Evolutionary conservation across 2,329 filamentous ascomycete genomes (phyloP).

Genomic region (Alternaria consortialis): DNA sequence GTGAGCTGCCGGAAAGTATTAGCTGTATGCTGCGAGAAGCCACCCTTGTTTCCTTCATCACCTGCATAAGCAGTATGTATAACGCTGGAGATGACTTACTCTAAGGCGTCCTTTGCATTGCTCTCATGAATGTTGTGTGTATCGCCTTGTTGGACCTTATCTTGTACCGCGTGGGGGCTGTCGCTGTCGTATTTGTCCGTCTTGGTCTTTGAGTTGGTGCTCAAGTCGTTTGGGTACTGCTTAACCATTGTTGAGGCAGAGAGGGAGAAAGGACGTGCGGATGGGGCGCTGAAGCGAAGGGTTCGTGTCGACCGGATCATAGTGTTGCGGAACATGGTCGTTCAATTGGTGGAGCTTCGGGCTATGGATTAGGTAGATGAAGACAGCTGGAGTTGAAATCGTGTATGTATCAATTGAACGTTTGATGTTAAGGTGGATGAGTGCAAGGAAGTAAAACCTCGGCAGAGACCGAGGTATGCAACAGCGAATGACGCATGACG

Average conservation of each 20-base stretch:
- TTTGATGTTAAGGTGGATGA: not conserved
- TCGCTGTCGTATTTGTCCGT: slow-evolving; percentile 38
- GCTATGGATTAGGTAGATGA: not conserved
- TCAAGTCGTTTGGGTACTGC: slow-evolving; percentile 27
- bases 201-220: slow-evolving; percentile 35
- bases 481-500: slow-evolving; percentile 23
- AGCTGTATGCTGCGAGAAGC: slow-evolving; percentile 1
- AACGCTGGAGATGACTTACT: slow-evolving; percentile 38
- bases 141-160: slow-evolving; percentile 45
- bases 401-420: not conserved
- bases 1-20: slow-evolving; percentile 26
- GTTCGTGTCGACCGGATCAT: slow-evolving; percentile 18
- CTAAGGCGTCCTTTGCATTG: slow-evolving; percentile 39
- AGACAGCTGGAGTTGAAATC: not conserved
- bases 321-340: slow-evolving; percentile 25
- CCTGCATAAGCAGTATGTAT: not conserved
- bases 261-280: slow-evolving; percentile 28
- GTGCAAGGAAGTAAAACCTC: not conserved
- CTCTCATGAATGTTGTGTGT: slow-evolving; percentile 47
- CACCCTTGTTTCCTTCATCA: not conserved
- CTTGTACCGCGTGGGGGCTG: slow-evolving; percentile 32
- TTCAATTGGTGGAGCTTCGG: not conserved
- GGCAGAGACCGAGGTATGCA: not conserved
- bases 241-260: slow-evolving; percentile 18
- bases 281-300: slow-evolving; percentile 1